phyloP scores from a whole-genome alignment of 495 filamentous ascomycete species.

The Penicillium lividum region DNA sequence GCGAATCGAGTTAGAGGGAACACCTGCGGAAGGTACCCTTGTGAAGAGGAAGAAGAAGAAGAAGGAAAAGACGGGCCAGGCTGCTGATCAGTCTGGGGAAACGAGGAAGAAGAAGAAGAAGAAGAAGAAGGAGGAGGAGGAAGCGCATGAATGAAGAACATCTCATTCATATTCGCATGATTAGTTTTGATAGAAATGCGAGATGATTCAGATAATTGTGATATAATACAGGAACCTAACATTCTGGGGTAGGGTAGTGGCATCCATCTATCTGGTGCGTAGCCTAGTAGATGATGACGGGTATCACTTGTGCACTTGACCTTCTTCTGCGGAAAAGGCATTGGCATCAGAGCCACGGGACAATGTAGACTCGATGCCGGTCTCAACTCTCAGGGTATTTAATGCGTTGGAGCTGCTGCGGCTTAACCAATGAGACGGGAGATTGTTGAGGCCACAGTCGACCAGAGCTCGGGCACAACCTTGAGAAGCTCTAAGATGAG shows the following conservation, averaged over 20 bases:
- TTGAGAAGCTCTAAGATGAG: conserved; percentile 50
- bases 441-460: conserved; percentile 31
- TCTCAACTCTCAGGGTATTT: conserved; percentile 18
- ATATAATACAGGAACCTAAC: not conserved
- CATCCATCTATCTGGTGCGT: not conserved
- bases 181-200: not conserved
- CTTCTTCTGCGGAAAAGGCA: not conserved
- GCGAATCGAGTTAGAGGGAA: conserved; percentile 70
- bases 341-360: not conserved
- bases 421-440: conserved; percentile 23
- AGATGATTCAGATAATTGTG: not conserved
- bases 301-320: not conserved
- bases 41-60: conserved; percentile 81
- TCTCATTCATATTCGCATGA: not conserved
- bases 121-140: conserved; percentile 4
- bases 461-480: conserved; percentile 62
- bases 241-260: not conserved
- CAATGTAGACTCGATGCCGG: not conserved
- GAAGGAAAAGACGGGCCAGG: conserved; percentile 39
- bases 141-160: not conserved
- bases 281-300: not conserved
- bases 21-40: conserved; percentile 67
- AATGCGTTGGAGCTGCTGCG: not conserved
- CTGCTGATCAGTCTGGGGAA: conserved; percentile 3
- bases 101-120: conserved; percentile 23